Evolutionary conservation across 2,329 filamentous ascomycete species (phyloP).

Genomic region (Fusarium foetens): DNA sequence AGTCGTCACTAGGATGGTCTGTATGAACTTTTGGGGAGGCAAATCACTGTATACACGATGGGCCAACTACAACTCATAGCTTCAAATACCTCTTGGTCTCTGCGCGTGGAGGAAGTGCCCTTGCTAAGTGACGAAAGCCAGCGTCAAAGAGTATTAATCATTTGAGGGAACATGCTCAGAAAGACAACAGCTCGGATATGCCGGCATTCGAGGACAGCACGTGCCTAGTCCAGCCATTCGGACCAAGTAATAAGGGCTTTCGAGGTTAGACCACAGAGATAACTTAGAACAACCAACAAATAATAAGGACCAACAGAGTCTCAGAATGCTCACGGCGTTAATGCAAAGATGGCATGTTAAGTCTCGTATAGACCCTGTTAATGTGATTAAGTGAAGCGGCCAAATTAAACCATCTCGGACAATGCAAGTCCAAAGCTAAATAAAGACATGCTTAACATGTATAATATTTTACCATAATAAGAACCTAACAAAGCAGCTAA

Average conservation of each 20-base stretch:
- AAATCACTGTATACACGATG: neutral
- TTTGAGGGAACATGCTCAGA: neutral
- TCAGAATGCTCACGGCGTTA: neutral
- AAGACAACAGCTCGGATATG: neutral
- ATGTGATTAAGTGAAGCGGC: accelerated
- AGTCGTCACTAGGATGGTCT: neutral
- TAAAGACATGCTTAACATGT: too few relatives aligned
- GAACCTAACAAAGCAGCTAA: neutral
- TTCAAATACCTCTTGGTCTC: too few relatives aligned
- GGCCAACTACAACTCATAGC: neutral
- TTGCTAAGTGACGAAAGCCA: too few relatives aligned
- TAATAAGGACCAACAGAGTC: neutral
- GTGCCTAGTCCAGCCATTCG: neutral
- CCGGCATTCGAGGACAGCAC: neutral
- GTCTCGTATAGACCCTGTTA: accelerated
- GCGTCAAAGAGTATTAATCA: accelerated
- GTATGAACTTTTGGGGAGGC: neutral
- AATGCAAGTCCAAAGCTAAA: neutral
- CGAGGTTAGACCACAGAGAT: neutral
- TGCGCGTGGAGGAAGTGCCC: too few relatives aligned
- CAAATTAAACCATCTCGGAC: too few relatives aligned
- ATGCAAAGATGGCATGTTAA: neutral
- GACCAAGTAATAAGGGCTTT: neutral
- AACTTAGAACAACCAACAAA: neutral
- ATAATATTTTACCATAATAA: neutral